These are phyloP conservation scores for Theobroma cacao DNA, from an alignment of 345 rosid genomes.

Conservation along the genomic window DNA sequence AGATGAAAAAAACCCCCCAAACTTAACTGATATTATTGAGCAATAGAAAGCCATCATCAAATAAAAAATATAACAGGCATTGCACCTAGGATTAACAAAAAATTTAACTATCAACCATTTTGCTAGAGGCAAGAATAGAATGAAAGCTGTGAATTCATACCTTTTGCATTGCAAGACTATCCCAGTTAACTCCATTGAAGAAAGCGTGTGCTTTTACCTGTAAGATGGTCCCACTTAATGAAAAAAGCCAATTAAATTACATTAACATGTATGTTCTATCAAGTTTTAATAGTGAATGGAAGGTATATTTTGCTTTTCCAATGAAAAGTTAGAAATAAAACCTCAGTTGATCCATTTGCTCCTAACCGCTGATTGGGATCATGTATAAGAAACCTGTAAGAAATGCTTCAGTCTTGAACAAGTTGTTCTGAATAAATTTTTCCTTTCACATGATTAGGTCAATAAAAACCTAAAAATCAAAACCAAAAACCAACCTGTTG, in stretches of 20 bases:
- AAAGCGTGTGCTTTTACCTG: conserved; percentile 73
- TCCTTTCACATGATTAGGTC: not conserved
- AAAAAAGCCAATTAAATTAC: conserved; percentile 7
- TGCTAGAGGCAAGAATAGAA: not conserved
- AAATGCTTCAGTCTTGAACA: conserved; percentile 9
- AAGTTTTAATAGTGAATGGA: not conserved
- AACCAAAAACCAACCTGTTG: conserved; percentile 49
- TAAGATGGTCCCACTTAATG: conserved; percentile 17
- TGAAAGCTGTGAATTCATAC: conserved; percentile 25
- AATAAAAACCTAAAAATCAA: conserved; percentile 8
- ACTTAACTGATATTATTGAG: not conserved
- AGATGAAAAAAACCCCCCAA: not conserved
- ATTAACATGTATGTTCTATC: not conserved
- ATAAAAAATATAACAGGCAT: not conserved
- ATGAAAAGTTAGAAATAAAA: conserved; percentile 20
- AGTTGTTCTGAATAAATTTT: not conserved
- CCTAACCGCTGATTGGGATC: conserved; percentile 68
- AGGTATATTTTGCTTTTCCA: conserved; percentile 2
- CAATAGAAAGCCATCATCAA: not conserved
- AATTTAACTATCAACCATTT: not conserved
- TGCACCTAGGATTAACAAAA: not conserved
- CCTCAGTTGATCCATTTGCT: conserved; percentile 71
- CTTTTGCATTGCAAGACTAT: conserved; percentile 64
- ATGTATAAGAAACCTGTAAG: conserved; percentile 60
- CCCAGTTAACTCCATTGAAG: conserved; percentile 74